Percentiles rank a stretch among this genome's conserved stretches.
Conservation (phyloP, 371 early-diverging fungal species). For the Umbelopsis sp. region DNA sequence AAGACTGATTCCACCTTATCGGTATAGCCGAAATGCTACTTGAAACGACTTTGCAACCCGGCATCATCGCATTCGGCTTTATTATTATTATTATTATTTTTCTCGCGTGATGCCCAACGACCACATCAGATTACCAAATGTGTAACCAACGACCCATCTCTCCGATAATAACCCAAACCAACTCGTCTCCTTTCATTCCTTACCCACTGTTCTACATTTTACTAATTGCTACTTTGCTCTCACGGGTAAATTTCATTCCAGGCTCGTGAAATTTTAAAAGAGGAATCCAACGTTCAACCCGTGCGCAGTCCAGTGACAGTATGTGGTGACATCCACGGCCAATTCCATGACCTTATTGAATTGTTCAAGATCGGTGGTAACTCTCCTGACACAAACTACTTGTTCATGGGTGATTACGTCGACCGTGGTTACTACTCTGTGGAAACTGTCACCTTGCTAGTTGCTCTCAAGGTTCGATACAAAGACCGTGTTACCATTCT, state of each 20-base stretch:
- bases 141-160: slow-evolving; percentile 2
- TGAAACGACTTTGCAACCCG: too few relatives aligned
- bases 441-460: slow-evolving; percentile 94
- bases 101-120: slow-evolving; percentile 15
- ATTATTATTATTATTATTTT: neutral
- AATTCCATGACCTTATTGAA: slow-evolving; percentile 98
- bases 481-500: slow-evolving; percentile 97
- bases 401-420: slow-evolving; percentile 99
- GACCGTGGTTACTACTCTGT: slow-evolving; percentile 99
- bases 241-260: slow-evolving; percentile 27
- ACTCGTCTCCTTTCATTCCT: neutral
- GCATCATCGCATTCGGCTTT: too few relatives aligned
- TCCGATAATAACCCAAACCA: neutral
- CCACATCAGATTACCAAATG: slow-evolving; percentile 16
- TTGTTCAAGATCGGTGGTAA: slow-evolving; percentile 98
- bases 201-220: slow-evolving; percentile 18
- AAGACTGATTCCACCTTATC: too few relatives aligned
- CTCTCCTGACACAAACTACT: slow-evolving; percentile 96
- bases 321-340: slow-evolving; percentile 98
- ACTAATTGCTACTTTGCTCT: slow-evolving; percentile 6
- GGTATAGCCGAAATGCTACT: too few relatives aligned
- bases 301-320: slow-evolving; percentile 96
- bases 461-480: slow-evolving; percentile 95
- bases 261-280: slow-evolving; percentile 92
- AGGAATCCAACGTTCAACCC: slow-evolving; percentile 96